Base-by-base conservation (phyloP, 495 filamentous ascomycete genomes). In the Penicillium egyptiacum region DNA sequence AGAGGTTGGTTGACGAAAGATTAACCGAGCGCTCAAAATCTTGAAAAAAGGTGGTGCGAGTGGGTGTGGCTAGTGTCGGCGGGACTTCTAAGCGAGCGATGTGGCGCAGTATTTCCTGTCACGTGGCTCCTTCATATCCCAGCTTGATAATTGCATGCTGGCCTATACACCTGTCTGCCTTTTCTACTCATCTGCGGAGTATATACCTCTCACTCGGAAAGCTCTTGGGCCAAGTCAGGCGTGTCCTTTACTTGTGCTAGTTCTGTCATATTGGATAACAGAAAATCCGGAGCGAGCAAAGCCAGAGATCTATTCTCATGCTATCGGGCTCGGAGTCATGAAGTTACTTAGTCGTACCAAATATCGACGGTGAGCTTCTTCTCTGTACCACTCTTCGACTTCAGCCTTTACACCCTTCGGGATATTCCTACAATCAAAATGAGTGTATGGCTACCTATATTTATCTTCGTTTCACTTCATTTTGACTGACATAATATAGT, bases 21-120 rank as follows among this genome's bases (percentile, higher is more conserved):
- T 50, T 43, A 53, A 63, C 28, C 50, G 61, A 58, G 48, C 59
- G 42, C 52, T 28, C 53, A 69, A 70, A 70, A 72, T 72, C 60
- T 55, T 39, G 70, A 71, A 78, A 74, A 75, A 73, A 72, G 77
- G 77, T 70, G 77, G 50, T 69, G 66, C 65, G 68, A 66, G 67
- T 66, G 62, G 40, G 14, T 70, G 73, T 77, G 75, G 70, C 71
- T 68, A 26, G 62, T 71, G 64, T 26, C 52, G 63, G 64, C 59
- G 63, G 61, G 63, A 58, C 61, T 60, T 50, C 66, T 73, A 78
- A 76, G 72, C 72, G 72, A 76, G 71, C 50, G 20, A 55, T 60
- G 61, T 67, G 67, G 68, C 66, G 61, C 65, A 69, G 50, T 57
- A 28, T 42, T 40, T 31, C 10, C 20, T 10, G 9, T 33, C 73